Evolutionary conservation across 768 basidiomycete genomes (phyloP).

Genomic region (Leucogyrophana mollusca): DNA sequence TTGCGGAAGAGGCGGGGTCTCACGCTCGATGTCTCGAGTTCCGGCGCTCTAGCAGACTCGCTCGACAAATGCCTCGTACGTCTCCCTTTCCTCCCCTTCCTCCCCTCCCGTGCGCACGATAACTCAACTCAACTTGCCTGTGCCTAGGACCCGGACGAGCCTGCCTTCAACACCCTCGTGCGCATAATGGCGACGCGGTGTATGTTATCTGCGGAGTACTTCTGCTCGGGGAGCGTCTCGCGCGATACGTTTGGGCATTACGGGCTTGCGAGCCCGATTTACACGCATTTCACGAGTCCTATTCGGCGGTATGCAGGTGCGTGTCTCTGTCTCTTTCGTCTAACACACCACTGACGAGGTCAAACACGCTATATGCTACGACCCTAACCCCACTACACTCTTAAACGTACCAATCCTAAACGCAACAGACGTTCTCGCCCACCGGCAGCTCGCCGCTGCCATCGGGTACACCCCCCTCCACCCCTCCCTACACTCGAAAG

Average conservation of each 20-base stretch:
- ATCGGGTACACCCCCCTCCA: conserved; percentile 85
- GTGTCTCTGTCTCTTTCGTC: conserved; percentile 21
- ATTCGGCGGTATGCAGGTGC: conserved; percentile 93
- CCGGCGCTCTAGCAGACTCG: conserved; percentile 84
- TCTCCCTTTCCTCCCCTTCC: conserved; percentile 10
- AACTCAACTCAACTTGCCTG: conserved; percentile 2
- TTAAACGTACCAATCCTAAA: neutral
- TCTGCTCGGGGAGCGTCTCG: conserved; percentile 91
- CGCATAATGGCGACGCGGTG: conserved; percentile 99
- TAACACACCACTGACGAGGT: too few species aligned
- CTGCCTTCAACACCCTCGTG: conserved; percentile 95
- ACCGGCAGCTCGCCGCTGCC: conserved; percentile 89
- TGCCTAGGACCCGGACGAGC: conserved; percentile 71
- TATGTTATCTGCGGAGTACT: conserved; percentile 98
- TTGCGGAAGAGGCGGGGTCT: conserved; percentile 82
- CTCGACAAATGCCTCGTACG: conserved; percentile 85
- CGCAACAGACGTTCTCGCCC: conserved; percentile 81
- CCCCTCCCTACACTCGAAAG: conserved; percentile 82
- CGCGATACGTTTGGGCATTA: conserved; percentile 95
- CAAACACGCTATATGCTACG: neutral
- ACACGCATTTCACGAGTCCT: conserved; percentile 98
- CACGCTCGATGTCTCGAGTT: conserved; percentile 85
- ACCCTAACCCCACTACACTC: neutral
- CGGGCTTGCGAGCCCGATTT: conserved; percentile 94
- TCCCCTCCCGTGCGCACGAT: neutral